Base-by-base conservation (phyloP, 495 filamentous ascomycete species). In the Astrocystis sublimbata region DNA sequence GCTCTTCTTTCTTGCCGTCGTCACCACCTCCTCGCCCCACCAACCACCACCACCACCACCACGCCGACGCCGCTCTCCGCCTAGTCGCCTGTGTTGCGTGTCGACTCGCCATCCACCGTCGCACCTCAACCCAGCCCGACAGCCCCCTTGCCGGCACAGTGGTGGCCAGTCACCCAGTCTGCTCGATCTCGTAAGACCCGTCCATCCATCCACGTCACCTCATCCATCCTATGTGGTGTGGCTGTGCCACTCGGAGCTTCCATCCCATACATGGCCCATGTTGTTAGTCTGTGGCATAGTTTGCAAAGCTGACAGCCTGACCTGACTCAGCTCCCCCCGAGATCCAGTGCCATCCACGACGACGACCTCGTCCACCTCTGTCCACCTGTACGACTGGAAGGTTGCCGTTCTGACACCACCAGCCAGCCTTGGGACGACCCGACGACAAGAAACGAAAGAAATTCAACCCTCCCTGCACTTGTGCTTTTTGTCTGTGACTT, bases 401-500 rank as follows among this genome's bases (percentile, higher is more conserved):
- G 10, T 17, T 13, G n/a, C 43, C 38, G 33, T 54, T 57, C 54
- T 42, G n/a, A n/a, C n/a, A n/a, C n/a, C n/a, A n/a, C n/a, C n/a
- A n/a, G n/a, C n/a, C 28, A 30, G 7, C 24, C 28, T 17, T 3
- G 23, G 23, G 46, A 42, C 36, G 38, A 33, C 31, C 58, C 42
- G 31, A 60, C 61, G 65, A 65, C 60, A 66, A 65, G 67, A 70
- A 67, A 66, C 61, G 62, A 71, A 68, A 65, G 65, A 62, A 71
- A 65, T n/a, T n/a, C 59, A 49, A 19, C 30, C 26, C 50, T 46
- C 59, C 49, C 58, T 68, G 65, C 65, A 67, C 66, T 52, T 19
- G 46, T 53, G 38, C 60, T 15, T 60, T 66, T 52, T 71, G 21
- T 67, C 87, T 89, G 87, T 89, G 88, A 77, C 88, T 89, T 89